Conservation (phyloP, 176 grass and related monocot species). For the Hordeum vulgare region DNA sequence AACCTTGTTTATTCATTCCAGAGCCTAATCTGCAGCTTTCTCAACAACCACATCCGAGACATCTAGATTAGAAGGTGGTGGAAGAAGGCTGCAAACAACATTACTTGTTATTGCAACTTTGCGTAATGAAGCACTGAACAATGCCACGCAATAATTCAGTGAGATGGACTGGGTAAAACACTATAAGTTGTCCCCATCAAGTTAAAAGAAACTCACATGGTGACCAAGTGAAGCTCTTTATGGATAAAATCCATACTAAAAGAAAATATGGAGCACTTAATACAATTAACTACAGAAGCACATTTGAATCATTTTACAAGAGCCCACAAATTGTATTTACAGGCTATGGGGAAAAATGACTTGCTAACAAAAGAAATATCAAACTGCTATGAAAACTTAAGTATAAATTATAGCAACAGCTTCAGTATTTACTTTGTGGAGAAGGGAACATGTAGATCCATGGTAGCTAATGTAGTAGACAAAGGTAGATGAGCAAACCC, state of each 20-base stretch:
- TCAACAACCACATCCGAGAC: constrained; percentile 56
- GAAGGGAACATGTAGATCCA: not conserved
- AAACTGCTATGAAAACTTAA: not conserved
- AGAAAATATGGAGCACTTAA: not conserved
- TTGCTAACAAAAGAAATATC: not conserved
- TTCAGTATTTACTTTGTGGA: not conserved
- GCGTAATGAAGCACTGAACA: not conserved
- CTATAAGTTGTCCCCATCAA: not conserved
- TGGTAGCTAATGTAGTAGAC: not conserved
- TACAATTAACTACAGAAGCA: not conserved
- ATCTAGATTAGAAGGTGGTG: constrained; percentile 87
- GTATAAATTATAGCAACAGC: constrained; percentile 9
- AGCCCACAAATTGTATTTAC: not conserved
- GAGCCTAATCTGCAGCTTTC: constrained; percentile 50
- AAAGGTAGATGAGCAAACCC: not conserved
- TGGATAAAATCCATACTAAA: not conserved
- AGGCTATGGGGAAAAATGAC: not conserved
- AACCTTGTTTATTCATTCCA: constrained; percentile 67
- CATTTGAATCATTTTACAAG: not conserved
- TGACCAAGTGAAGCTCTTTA: not conserved
- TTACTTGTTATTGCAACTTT: not conserved
- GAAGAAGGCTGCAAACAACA: constrained; percentile 56
- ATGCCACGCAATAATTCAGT: not conserved
- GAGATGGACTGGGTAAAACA: not conserved
- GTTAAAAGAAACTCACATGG: not conserved